Percentiles rank a stretch among this genome's conserved stretches.
Evolutionary conservation across 176 grass and related monocot species (phyloP).

Genomic region (Metroxylon sagu): DNA sequence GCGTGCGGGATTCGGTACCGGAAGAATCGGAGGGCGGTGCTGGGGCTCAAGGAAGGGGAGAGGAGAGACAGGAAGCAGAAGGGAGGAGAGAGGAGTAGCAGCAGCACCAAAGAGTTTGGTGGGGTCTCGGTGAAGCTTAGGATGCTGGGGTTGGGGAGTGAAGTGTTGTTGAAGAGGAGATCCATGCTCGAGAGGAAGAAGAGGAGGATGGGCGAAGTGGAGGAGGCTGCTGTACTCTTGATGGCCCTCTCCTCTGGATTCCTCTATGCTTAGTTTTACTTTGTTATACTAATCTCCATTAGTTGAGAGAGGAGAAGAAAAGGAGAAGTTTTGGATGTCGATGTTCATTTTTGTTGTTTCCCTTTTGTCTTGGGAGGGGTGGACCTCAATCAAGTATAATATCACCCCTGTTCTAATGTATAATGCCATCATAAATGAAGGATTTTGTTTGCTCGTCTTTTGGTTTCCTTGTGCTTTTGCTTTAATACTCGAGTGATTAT

Average conservation of each 20-base stretch:
- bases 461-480: too few relatives aligned
- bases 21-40: constrained; percentile 68
- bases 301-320: too few relatives aligned
- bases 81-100: not conserved
- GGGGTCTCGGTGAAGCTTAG: constrained; percentile 15
- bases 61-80: constrained; percentile 20
- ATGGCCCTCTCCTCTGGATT: constrained; percentile 80
- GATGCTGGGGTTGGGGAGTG: constrained; percentile 19
- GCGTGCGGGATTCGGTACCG: constrained; percentile 92
- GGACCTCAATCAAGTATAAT: too few relatives aligned
- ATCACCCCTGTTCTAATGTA: too few relatives aligned
- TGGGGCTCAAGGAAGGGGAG: constrained; percentile 28
- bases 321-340: too few relatives aligned
- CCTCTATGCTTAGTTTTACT: constrained; percentile 1
- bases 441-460: too few relatives aligned
- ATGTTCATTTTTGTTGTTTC: too few relatives aligned
- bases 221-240: constrained; percentile 63
- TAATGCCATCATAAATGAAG: too few relatives aligned
- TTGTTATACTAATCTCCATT: too few relatives aligned
- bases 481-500: too few relatives aligned
- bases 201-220: constrained; percentile 69
- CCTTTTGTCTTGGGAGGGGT: too few relatives aligned
- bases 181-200: constrained; percentile 22
- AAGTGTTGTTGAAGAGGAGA: constrained; percentile 9
- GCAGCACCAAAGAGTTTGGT: too few relatives aligned